Percentiles rank a stretch among this genome's conserved stretches.
These are phyloP conservation scores for Fusarium newnesense DNA, from an alignment of 2,329 filamentous ascomycete species.

Conservation along the genomic window DNA sequence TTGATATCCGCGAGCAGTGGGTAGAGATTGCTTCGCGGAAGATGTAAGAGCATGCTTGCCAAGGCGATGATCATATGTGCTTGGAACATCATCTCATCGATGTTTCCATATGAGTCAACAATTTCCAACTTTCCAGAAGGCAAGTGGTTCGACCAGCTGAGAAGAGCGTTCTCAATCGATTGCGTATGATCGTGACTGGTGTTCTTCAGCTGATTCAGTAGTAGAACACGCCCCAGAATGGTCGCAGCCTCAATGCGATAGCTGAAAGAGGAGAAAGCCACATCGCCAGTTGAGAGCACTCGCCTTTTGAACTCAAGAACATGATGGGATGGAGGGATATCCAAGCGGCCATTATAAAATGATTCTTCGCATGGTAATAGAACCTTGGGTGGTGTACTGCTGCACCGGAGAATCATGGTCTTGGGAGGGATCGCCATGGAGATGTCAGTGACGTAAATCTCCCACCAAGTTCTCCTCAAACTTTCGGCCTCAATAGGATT, in stretches of 20 bases:
- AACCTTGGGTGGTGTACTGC: conserved; percentile 22
- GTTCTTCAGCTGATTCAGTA: conserved; percentile 21
- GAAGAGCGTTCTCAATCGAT: conserved; percentile 35
- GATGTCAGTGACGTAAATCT: conserved; percentile 37
- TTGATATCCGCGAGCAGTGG: conserved; percentile 15
- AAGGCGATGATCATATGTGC: conserved; percentile 35
- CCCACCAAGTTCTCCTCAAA: conserved; percentile 40
- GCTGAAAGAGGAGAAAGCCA: conserved; percentile 36
- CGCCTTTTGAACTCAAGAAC: conserved; percentile 33
- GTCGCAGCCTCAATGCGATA: conserved; percentile 38
- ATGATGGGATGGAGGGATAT: conserved; percentile 21
- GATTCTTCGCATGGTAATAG: conserved; percentile 35
- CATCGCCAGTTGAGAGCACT: conserved; percentile 19
- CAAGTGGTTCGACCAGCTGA: conserved; percentile 38
- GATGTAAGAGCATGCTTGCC: conserved; percentile 35
- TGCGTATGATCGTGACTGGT: conserved; percentile 33
- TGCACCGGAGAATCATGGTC: conserved; percentile 26
- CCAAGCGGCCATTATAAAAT: conserved; percentile 1
- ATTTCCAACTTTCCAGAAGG: conserved; percentile 29
- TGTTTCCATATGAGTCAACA: conserved; percentile 31
- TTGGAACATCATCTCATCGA: conserved; percentile 42
- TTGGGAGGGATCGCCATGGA: conserved; percentile 32
- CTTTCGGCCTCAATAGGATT: conserved; percentile 34
- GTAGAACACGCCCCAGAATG: conserved; percentile 32
- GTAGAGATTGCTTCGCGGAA: conserved; percentile 31